Percentiles rank a stretch among this genome's conserved stretches.
These are phyloP conservation scores for Pseudogymnoascus sp. DNA, from an alignment of 2,329 filamentous ascomycete genomes.

Conservation along the genomic window DNA sequence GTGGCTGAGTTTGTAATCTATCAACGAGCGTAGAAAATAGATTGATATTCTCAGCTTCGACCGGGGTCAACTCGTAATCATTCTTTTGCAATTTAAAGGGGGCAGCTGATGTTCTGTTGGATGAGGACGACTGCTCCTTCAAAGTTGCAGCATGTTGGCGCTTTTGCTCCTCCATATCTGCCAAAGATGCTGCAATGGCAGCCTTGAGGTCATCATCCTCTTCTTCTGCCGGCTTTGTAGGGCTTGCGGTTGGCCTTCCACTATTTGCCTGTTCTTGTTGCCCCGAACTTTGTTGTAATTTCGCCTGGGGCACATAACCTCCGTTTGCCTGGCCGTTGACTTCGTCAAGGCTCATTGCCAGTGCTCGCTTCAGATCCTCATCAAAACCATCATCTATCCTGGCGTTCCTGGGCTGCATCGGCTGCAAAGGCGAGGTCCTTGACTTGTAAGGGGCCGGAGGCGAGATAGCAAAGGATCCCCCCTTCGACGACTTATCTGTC, in stretches of 20 bases:
- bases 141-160: constrained; percentile 76
- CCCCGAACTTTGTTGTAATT: constrained; percentile 35
- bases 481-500: constrained; percentile 60
- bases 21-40: constrained; percentile 91
- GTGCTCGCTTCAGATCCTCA: constrained; percentile 83
- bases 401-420: constrained; percentile 83
- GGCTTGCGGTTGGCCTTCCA: constrained; percentile 31
- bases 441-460: constrained; percentile 49
- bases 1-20: constrained; percentile 86
- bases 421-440: constrained; percentile 38
- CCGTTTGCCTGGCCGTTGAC: constrained; percentile 57
- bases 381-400: constrained; percentile 87
- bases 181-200: constrained; percentile 87
- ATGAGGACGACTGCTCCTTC: constrained; percentile 64
- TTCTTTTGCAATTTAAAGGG: constrained; percentile 66
- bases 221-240: constrained; percentile 56
- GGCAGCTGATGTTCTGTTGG: constrained; percentile 41
- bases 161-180: constrained; percentile 98
- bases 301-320: constrained; percentile 63
- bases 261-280: constrained; percentile 21
- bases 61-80: constrained; percentile 86
- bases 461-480: constrained; percentile 35
- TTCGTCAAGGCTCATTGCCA: constrained; percentile 97
- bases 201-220: constrained; percentile 91
- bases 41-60: constrained; percentile 97